A percentile compares a stretch with the other conserved stretches of the same genome.
phyloP scores from a whole-genome alignment of 1,284 basidiomycete genomes.

The Paramarasmius palmivorus region DNA sequence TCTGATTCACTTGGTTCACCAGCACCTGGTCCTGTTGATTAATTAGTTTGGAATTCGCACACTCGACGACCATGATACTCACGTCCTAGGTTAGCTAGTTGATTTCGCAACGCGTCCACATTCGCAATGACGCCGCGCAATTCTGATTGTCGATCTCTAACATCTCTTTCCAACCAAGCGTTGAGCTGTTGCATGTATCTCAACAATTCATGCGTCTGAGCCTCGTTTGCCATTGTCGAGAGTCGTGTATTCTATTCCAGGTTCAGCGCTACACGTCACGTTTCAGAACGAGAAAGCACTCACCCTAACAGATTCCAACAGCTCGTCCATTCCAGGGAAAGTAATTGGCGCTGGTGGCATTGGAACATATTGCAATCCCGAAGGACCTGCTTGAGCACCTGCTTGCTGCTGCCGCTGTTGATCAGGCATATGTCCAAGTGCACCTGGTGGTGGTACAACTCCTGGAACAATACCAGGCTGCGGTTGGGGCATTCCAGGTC shows the following conservation, averaged over 20 bases:
- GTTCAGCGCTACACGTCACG: not conserved
- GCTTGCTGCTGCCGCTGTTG: slow-evolving; percentile 5
- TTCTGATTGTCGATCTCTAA: slow-evolving; percentile 71
- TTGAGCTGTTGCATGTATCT: slow-evolving; percentile 72
- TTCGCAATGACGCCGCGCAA: slow-evolving; percentile 63
- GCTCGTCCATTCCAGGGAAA: slow-evolving; percentile 11
- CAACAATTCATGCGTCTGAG: slow-evolving; percentile 78
- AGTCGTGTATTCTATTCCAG: slow-evolving; percentile 67
- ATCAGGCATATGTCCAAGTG: not conserved
- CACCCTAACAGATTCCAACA: slow-evolving; percentile 8
- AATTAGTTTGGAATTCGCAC: not conserved
- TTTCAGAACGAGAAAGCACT: slow-evolving; percentile 15
- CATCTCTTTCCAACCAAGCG: slow-evolving; percentile 73
- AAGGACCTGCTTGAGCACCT: slow-evolving; percentile 5
- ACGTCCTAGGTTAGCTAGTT: slow-evolving; percentile 31
- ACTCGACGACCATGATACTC: not conserved
- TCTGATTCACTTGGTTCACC: not conserved
- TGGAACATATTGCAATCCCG: slow-evolving; percentile 28
- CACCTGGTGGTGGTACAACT: slow-evolving; percentile 3
- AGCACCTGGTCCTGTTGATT: not conserved
- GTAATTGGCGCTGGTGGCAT: slow-evolving; percentile 12
- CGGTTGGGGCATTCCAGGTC: not conserved
- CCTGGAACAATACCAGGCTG: not conserved
- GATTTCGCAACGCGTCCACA: slow-evolving; percentile 57
- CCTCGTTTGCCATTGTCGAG: slow-evolving; percentile 51